These are phyloP conservation scores for Chaetomium olivaceum DNA, from an alignment of 2,329 filamentous ascomycete species.

Conservation along the genomic window DNA sequence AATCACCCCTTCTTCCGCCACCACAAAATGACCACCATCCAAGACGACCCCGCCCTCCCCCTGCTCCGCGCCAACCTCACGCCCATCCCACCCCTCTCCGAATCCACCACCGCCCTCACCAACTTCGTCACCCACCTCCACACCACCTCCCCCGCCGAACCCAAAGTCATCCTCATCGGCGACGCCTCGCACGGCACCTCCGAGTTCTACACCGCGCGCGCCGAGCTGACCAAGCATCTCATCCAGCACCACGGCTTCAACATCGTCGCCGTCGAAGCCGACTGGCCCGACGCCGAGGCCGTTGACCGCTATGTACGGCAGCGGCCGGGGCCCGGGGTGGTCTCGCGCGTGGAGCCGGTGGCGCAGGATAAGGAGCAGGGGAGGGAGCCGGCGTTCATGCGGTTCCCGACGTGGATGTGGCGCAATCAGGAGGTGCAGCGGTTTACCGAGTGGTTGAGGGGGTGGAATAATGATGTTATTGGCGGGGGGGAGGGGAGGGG, in stretches of 20 bases:
- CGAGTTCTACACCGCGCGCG: conserved; percentile 54
- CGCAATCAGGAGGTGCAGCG: conserved; percentile 53
- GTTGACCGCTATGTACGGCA: conserved; percentile 53
- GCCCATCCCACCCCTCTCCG: conserved; percentile 19
- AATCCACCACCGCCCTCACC: conserved; percentile 13
- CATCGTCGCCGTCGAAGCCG: conserved; percentile 52
- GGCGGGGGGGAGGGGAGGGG: conserved; percentile 40
- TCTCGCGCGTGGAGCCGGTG: conserved; percentile 35
- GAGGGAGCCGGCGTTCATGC: conserved; percentile 45
- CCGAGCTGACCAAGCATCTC: conserved; percentile 52
- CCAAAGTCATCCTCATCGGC: conserved; percentile 35
- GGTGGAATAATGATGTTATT: conserved; percentile 48
- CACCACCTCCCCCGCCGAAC: conserved; percentile 11
- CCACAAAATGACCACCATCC: conserved; percentile 19
- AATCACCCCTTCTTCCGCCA: neutral
- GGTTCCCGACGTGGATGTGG: conserved; percentile 60
- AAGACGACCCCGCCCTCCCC: conserved; percentile 13
- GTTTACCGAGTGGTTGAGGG: conserved; percentile 53
- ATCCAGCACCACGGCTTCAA: conserved; percentile 53
- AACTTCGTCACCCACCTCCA: conserved; percentile 9
- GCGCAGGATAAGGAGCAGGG: conserved; percentile 23
- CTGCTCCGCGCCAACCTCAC: conserved; percentile 22
- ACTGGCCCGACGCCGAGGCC: conserved; percentile 55
- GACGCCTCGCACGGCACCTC: conserved; percentile 51
- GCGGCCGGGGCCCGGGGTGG: conserved; percentile 41